Percentiles rank a stretch among this genome's conserved stretches.
These are phyloP conservation scores for Juglanconis sp. DNA, from an alignment of 2,329 filamentous ascomycete species.

Conservation along the genomic window DNA sequence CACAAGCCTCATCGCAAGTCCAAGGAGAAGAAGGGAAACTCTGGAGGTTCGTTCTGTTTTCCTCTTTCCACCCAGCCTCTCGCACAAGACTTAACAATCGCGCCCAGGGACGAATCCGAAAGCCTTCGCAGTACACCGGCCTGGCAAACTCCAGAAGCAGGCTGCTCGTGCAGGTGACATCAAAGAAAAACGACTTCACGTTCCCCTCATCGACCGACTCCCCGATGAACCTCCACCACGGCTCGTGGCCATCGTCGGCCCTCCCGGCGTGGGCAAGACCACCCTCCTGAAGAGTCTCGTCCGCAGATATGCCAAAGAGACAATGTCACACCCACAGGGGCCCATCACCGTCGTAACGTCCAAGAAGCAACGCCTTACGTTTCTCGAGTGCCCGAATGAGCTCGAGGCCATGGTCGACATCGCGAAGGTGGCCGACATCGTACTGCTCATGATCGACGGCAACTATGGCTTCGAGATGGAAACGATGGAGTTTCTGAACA, in stretches of 20 bases:
- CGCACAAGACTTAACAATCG: neutral
- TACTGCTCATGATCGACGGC: slow-evolving; percentile 96
- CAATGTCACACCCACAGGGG: slow-evolving; percentile 81
- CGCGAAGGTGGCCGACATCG: slow-evolving; percentile 95
- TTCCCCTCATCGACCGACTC: slow-evolving; percentile 90
- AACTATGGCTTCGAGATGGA: slow-evolving; percentile 99
- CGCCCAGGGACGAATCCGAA: slow-evolving; percentile 74
- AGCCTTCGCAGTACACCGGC: slow-evolving; percentile 80
- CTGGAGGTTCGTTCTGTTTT: slow-evolving; percentile 48
- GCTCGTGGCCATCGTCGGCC: slow-evolving; percentile 90
- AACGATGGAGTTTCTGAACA: slow-evolving; percentile 98
- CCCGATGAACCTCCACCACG: slow-evolving; percentile 93
- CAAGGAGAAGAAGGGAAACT: slow-evolving; percentile 78
- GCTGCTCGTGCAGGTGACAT: slow-evolving; percentile 72
- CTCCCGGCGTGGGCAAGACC: slow-evolving; percentile 92
- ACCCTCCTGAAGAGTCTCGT: slow-evolving; percentile 93
- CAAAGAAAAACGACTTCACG: slow-evolving; percentile 94
- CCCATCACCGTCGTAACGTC: slow-evolving; percentile 95
- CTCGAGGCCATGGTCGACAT: slow-evolving; percentile 96
- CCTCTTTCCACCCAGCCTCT: neutral
- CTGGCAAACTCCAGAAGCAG: slow-evolving; percentile 74
- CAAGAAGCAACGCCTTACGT: slow-evolving; percentile 90
- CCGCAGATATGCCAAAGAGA: slow-evolving; percentile 92
- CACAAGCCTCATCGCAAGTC: slow-evolving; percentile 82
- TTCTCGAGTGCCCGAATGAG: slow-evolving; percentile 95